Evolutionary conservation across 257 asterid genomes (phyloP).

Genomic region (Nicotiana benthamiana): DNA sequence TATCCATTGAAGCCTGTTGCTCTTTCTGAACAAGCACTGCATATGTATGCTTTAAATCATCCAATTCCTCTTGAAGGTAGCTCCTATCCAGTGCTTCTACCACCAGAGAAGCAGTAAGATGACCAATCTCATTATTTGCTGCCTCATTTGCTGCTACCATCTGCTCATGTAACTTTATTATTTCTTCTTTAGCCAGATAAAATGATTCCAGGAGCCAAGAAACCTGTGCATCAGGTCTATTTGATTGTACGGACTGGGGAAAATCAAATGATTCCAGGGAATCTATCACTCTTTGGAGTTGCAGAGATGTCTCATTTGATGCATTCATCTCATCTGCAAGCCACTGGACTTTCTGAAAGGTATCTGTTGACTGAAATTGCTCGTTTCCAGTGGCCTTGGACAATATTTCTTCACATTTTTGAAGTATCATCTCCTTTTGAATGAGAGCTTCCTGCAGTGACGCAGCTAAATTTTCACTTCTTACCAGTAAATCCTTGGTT

Average conservation of each 20-base stretch:
- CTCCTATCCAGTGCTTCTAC: conserved; percentile 53
- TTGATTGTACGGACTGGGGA: conserved; percentile 55
- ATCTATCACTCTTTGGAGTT: conserved; percentile 38
- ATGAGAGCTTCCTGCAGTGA: conserved; percentile 60
- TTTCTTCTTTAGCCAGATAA: conserved; percentile 47
- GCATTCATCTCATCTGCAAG: conserved; percentile 58
- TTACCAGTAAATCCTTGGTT: conserved; percentile 40
- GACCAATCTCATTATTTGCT: conserved; percentile 45
- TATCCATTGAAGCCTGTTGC: conserved; percentile 35
- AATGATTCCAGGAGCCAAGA: conserved; percentile 65
- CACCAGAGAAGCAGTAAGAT: conserved; percentile 43
- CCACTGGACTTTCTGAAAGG: conserved; percentile 52
- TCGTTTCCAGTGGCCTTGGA: conserved; percentile 31
- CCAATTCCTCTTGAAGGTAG: conserved; percentile 50
- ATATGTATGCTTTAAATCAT: conserved; percentile 40
- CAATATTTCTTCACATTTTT: conserved; percentile 60
- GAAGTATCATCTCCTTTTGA: conserved; percentile 51
- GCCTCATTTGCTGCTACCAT: conserved; percentile 42
- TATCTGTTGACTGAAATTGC: conserved; percentile 44
- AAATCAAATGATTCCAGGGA: conserved; percentile 37
- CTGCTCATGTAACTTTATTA: conserved; percentile 45
- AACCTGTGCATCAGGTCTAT: conserved; percentile 38
- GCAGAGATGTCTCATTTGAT: conserved; percentile 40
- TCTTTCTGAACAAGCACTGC: conserved; percentile 43
- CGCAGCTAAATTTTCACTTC: conserved; percentile 40